These are phyloP conservation scores for Dittrichia graveolens DNA, from an alignment of 129 eudicot genomes.

Conservation along the genomic window DNA sequence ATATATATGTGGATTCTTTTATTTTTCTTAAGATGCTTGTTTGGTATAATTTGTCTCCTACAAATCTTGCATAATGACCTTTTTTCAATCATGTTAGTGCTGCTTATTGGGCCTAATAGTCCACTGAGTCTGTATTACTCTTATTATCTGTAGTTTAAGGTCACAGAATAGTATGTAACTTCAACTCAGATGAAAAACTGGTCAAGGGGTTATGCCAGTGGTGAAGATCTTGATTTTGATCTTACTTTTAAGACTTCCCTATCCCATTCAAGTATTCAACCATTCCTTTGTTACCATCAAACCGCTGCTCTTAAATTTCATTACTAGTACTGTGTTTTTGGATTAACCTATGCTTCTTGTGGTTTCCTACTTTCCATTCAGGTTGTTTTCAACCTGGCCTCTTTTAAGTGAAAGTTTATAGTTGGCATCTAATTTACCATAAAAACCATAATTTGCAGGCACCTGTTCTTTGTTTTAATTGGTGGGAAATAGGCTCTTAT, in stretches of 20 bases:
- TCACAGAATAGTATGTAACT: constrained; percentile 8
- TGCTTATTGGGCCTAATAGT: constrained; percentile 11
- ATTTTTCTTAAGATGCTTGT: background rate
- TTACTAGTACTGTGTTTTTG: too few relatives aligned
- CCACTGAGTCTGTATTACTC: constrained; percentile 1
- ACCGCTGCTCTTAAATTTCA: too few relatives aligned
- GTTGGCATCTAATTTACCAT: too few relatives aligned
- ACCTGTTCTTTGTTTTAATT: too few relatives aligned
- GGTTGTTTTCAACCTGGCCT: too few relatives aligned
- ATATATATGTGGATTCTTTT: constrained; percentile 4
- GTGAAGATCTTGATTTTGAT: constrained; percentile 18
- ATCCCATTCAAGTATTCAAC: background rate
- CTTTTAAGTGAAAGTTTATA: too few relatives aligned
- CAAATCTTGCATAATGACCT: constrained; percentile 6
- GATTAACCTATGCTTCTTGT: too few relatives aligned
- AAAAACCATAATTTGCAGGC: too few relatives aligned
- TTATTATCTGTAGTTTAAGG: constrained; percentile 9
- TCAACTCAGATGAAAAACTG: background rate
- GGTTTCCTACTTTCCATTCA: too few relatives aligned
- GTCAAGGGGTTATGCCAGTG: background rate
- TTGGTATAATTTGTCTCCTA: background rate
- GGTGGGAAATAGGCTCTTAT: too few relatives aligned
- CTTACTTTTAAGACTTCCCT: background rate
- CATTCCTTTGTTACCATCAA: background rate
- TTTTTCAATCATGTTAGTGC: constrained; percentile 14